These are phyloP conservation scores for Trichoderma oligosporum DNA, from an alignment of 2,329 filamentous ascomycete genomes.

Conservation along the genomic window DNA sequence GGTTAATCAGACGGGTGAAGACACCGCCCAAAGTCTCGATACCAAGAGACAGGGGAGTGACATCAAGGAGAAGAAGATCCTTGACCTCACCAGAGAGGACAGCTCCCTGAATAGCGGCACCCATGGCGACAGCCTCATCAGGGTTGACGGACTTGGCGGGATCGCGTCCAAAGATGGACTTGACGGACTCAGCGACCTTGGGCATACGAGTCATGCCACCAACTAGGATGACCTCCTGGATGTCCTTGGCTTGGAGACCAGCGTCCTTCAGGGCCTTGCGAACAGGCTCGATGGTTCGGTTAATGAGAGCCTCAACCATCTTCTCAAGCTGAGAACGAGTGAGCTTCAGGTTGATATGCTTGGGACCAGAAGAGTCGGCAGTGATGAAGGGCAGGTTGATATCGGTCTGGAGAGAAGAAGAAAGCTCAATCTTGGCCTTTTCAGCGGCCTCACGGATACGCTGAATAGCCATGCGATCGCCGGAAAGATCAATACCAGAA, in stretches of 20 bases:
- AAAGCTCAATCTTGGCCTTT: conserved; percentile 99
- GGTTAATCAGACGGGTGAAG: conserved; percentile 97
- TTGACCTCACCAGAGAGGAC: conserved; percentile 96
- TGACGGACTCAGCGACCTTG: conserved; percentile 94
- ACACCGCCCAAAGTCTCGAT: conserved; percentile 98
- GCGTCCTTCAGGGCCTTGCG: conserved; percentile 97
- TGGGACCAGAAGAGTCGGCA: conserved; percentile 88
- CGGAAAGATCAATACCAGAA: conserved; percentile 81
- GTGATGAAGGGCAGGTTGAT: conserved; percentile 99
- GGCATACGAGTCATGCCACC: conserved; percentile 99
- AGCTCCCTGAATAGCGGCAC: conserved; percentile 94
- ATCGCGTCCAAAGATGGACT: conserved; percentile 93
- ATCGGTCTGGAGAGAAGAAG: conserved; percentile 89
- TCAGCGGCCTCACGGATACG: conserved; percentile 97
- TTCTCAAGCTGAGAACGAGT: conserved; percentile 88
- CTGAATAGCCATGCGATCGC: conserved; percentile 97
- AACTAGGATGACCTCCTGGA: conserved; percentile 96
- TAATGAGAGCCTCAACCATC: conserved; percentile 86
- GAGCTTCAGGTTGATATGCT: conserved; percentile 98
- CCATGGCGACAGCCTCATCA: conserved; percentile 95
- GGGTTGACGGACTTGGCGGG: conserved; percentile 98
- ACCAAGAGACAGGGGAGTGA: conserved; percentile 93
- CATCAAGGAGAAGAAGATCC: conserved; percentile 90
- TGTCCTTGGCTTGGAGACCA: conserved; percentile 83
- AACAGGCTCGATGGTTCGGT: conserved; percentile 82